Evolutionary conservation across 192 early-diverging fungal genomes (phyloP).

Genomic region (Chytriomyces sp.): DNA sequence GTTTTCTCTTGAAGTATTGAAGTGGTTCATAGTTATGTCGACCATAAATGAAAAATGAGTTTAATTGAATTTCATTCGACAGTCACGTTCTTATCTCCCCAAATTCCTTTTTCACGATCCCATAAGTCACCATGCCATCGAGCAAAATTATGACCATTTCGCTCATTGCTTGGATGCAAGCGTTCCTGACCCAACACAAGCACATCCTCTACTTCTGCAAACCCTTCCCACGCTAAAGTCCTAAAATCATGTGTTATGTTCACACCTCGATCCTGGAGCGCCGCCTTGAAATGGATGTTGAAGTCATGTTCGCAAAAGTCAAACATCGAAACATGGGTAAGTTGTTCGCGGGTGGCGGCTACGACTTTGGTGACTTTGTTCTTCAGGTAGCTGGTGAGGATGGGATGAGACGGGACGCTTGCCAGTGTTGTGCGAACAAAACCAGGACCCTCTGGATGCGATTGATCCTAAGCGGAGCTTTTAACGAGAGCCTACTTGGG

Average conservation of each 20-base stretch:
- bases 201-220: neutral
- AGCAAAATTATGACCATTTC: constrained; percentile 5
- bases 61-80: too few species aligned
- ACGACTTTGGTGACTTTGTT: neutral
- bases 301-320: constrained; percentile 14
- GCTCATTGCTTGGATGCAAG: neutral
- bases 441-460: constrained; percentile 15
- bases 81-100: too few species aligned
- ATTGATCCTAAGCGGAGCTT: constrained; percentile 18
- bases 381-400: neutral
- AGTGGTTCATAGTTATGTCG: too few species aligned
- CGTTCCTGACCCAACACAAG: constrained; percentile 21
- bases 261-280: neutral
- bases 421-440: constrained; percentile 6
- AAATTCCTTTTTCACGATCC: constrained; percentile 16
- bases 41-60: too few species aligned
- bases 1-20: too few species aligned
- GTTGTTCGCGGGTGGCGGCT: neutral
- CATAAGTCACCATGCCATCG: constrained; percentile 1
- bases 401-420: constrained; percentile 12
- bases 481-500: neutral
- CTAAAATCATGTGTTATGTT: constrained; percentile 18
- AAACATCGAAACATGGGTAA: constrained; percentile 2
- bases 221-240: constrained; percentile 12
- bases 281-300: neutral